These are phyloP conservation scores for Phytophthora pinifolia DNA, from an alignment of 352 stramenopile genomes.

Conservation along the genomic window DNA sequence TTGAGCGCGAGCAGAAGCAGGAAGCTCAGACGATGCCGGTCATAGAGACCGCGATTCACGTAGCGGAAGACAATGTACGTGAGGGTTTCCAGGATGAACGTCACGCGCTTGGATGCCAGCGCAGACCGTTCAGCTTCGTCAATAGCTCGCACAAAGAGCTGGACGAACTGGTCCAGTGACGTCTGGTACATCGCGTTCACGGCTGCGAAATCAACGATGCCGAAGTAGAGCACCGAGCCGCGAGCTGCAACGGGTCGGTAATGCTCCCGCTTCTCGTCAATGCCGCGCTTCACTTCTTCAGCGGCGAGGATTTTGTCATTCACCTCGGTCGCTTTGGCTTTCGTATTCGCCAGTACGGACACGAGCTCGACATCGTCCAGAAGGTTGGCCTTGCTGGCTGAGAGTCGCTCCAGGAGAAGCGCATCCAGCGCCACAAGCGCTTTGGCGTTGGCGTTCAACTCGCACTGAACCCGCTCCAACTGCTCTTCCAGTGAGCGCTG, in stretches of 20 bases:
- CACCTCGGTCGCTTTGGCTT: slow-evolving; percentile 89
- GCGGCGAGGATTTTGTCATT: slow-evolving; percentile 90
- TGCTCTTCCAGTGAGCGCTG: slow-evolving; percentile 90
- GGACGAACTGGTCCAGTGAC: slow-evolving; percentile 89
- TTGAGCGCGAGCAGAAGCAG: slow-evolving; percentile 70
- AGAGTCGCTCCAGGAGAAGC: slow-evolving; percentile 84
- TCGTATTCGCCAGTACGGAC: slow-evolving; percentile 83
- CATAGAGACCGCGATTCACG: slow-evolving; percentile 76
- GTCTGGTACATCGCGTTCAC: slow-evolving; percentile 94
- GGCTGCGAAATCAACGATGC: slow-evolving; percentile 82
- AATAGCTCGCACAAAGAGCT: slow-evolving; percentile 84
- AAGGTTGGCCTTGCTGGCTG: slow-evolving; percentile 84
- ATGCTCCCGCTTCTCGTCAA: slow-evolving; percentile 91
- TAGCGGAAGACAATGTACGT: slow-evolving; percentile 82
- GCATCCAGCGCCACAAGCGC: slow-evolving; percentile 83
- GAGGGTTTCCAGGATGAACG: slow-evolving; percentile 86
- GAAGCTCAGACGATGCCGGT: slow-evolving; percentile 76
- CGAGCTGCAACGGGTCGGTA: slow-evolving; percentile 89
- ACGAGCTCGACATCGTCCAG: slow-evolving; percentile 90
- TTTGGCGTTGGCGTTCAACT: slow-evolving; percentile 89
- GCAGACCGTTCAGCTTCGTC: slow-evolving; percentile 78
- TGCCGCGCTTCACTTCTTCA: slow-evolving; percentile 84
- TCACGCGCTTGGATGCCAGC: slow-evolving; percentile 84
- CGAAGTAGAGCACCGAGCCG: slow-evolving; percentile 90
- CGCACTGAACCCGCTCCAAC: slow-evolving; percentile 81